A percentile compares a stretch with the other conserved stretches of the same genome.
Conservation (phyloP, 2,329 filamentous ascomycete genomes). For the Cercospora sp. region DNA sequence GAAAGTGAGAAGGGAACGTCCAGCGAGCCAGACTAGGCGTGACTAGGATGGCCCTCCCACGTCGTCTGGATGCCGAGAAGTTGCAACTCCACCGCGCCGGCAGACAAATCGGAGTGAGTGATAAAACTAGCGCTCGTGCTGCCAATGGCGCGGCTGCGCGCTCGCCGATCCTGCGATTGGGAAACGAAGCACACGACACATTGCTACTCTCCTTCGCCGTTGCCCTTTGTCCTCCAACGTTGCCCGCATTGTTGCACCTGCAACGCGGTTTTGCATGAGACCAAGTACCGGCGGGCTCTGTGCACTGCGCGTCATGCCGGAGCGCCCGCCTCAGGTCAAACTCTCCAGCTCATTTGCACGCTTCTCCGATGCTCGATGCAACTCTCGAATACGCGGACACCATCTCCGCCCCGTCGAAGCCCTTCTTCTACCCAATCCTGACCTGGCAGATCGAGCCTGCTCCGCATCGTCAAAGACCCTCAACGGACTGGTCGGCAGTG, state of each 20-base stretch:
- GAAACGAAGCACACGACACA: not conserved
- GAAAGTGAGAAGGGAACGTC: not conserved
- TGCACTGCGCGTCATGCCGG: not conserved
- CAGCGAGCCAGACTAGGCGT: constrained; percentile 1
- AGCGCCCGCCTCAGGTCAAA: not conserved
- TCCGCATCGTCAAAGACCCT: not conserved
- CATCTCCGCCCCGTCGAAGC: not conserved
- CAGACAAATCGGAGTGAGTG: not conserved
- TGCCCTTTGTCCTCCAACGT: not conserved
- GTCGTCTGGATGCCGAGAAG: not conserved
- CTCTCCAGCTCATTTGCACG: not conserved
- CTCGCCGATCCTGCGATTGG: not conserved
- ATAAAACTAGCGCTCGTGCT: constrained; percentile 1
- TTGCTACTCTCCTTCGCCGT: not conserved
- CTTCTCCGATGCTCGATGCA: not conserved
- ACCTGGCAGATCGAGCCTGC: not conserved
- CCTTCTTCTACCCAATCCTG: not conserved
- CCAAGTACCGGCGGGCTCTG: not conserved
- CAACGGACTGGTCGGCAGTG: not conserved
- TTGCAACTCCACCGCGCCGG: not conserved
- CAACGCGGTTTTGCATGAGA: not conserved
- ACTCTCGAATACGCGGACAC: not conserved
- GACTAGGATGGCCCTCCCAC: constrained; percentile 1
- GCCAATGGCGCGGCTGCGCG: not conserved
- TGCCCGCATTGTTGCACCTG: not conserved